phyloP scores from a whole-genome alignment of 148 eudicot genomes.

The Rhododendron kiyosumense region DNA sequence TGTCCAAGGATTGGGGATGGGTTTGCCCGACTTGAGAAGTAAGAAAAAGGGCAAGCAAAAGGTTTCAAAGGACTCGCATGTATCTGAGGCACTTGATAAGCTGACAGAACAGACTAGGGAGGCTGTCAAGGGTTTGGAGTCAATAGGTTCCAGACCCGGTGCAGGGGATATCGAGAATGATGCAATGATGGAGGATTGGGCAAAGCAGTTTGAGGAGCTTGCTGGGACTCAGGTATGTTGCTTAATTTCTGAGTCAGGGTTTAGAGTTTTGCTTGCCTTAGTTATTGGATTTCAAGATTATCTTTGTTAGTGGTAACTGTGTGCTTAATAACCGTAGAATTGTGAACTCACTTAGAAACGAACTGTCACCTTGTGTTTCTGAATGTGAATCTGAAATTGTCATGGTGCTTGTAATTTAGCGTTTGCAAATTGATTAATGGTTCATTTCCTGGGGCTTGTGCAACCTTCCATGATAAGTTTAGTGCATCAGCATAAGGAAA shows the following conservation, averaged over 20 bases:
- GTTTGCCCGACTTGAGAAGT: slow-evolving; percentile 76
- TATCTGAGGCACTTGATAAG: slow-evolving; percentile 83
- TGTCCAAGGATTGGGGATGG: slow-evolving; percentile 88
- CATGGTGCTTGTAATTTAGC: background rate
- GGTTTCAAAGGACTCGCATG: slow-evolving; percentile 63
- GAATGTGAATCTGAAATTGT: background rate
- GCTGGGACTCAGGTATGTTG: slow-evolving; percentile 10
- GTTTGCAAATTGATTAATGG: background rate
- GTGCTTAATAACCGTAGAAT: background rate
- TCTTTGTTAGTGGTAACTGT: background rate
- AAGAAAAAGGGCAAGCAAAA: slow-evolving; percentile 87
- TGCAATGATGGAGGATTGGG: slow-evolving; percentile 13
- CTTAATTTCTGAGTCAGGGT: background rate
- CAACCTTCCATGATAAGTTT: background rate
- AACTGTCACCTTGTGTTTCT: background rate
- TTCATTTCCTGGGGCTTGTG: background rate
- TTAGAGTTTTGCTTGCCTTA: background rate
- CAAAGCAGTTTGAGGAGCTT: slow-evolving; percentile 13
- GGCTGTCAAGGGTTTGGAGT: slow-evolving; percentile 82
- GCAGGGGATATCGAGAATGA: background rate
- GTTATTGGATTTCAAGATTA: background rate
- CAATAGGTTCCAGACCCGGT: slow-evolving; percentile 20
- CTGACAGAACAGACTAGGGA: slow-evolving; percentile 89
- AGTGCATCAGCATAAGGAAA: background rate
- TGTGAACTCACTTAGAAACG: background rate